Evolutionary conservation across 2,329 filamentous ascomycete genomes (phyloP).

Genomic region (Didymosphaeria variabile): DNA sequence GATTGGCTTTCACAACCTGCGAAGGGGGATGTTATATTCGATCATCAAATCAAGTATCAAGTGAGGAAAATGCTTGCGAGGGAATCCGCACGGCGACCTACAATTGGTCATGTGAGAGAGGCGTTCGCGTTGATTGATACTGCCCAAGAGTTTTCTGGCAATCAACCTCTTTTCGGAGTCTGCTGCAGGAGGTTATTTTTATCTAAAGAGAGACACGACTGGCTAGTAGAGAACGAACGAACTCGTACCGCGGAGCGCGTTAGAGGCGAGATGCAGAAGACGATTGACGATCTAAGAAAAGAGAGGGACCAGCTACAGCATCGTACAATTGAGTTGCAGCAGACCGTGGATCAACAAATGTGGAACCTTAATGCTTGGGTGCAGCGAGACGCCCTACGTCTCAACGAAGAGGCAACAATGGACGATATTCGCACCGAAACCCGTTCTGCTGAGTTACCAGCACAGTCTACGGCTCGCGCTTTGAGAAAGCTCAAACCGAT

Average conservation of each 20-base stretch:
- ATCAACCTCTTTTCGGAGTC: slow-evolving; percentile 1
- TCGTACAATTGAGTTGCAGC: neutral
- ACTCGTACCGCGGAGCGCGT: neutral
- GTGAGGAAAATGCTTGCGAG: slow-evolving; percentile 10
- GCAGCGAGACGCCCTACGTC: no score
- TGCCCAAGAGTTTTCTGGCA: no score
- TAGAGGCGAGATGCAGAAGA: neutral
- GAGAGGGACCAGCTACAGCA: neutral
- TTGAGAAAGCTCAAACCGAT: no score
- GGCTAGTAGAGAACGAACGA: neutral
- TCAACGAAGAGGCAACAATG: no score
- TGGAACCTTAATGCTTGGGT: neutral
- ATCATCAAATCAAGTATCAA: neutral
- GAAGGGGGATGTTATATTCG: neutral
- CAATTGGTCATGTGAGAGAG: neutral
- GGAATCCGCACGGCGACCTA: slow-evolving; percentile 3
- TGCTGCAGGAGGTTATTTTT: slow-evolving; percentile 13
- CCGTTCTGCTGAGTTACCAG: no score
- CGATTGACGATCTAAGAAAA: neutral
- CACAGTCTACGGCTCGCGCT: no score
- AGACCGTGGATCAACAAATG: neutral
- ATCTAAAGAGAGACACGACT: slow-evolving; percentile 4
- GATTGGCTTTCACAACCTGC: neutral
- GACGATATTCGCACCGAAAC: no score
- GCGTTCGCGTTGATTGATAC: slow-evolving; percentile 6